These are phyloP conservation scores for Phaffia rhodozyma DNA, from an alignment of 1,284 basidiomycete genomes.

Conservation along the genomic window DNA sequence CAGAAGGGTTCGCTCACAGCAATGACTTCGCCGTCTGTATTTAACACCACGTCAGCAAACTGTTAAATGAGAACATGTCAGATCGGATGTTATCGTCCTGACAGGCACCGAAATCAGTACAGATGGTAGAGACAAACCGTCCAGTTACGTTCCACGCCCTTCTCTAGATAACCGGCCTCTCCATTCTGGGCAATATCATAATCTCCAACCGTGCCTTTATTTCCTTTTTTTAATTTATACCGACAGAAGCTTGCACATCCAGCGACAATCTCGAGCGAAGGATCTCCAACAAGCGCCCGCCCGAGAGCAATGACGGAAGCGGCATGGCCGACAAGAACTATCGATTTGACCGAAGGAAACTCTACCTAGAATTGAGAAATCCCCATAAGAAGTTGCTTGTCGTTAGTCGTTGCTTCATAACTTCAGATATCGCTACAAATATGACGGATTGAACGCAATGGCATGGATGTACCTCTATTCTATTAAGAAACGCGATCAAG, in stretches of 20 bases:
- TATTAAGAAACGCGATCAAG: slow-evolving; percentile 18
- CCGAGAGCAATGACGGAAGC: slow-evolving; percentile 33
- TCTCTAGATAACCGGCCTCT: slow-evolving; percentile 31
- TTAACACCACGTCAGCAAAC: slow-evolving; percentile 29
- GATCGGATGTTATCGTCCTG: not conserved
- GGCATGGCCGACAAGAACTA: slow-evolving; percentile 40
- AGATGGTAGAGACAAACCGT: slow-evolving; percentile 24
- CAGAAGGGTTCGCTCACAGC: slow-evolving; percentile 20
- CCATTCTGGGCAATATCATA: slow-evolving; percentile 32
- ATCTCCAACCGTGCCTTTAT: slow-evolving; percentile 21
- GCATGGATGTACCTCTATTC: slow-evolving; percentile 3
- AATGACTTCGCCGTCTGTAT: slow-evolving; percentile 30
- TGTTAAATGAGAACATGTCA: not conserved
- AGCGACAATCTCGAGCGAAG: slow-evolving; percentile 26
- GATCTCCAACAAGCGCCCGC: slow-evolving; percentile 29
- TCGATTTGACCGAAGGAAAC: slow-evolving; percentile 29
- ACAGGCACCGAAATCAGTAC: no score
- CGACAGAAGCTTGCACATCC: slow-evolving; percentile 32
- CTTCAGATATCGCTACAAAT: not conserved
- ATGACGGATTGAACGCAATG: not conserved
- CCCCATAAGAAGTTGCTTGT: slow-evolving; percentile 28
- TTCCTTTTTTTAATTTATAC: slow-evolving; percentile 24
- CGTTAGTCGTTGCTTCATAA: not conserved
- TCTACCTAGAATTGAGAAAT: slow-evolving; percentile 27
- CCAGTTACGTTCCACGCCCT: slow-evolving; percentile 36